Conservation (phyloP, 1,139 yeast genomes). For the Suhomyces kunorum region DNA sequence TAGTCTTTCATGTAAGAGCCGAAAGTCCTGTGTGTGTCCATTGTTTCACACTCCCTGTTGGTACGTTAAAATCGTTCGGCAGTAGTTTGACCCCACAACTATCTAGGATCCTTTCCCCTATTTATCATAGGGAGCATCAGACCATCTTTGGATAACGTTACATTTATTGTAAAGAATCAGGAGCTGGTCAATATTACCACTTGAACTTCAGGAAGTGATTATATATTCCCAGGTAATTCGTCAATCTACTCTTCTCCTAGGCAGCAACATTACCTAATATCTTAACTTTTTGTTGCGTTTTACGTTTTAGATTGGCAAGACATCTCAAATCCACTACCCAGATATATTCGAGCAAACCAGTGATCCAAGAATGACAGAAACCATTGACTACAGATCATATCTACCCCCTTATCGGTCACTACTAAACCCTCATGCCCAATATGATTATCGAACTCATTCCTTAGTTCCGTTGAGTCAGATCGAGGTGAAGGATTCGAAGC, state of each 20-base stretch:
- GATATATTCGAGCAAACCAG: too few relatives aligned
- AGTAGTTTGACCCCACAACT: constrained; percentile 9
- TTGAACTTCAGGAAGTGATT: background rate
- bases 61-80: background rate
- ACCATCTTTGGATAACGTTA: background rate
- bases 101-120: constrained; percentile 7
- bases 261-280: constrained; percentile 3
- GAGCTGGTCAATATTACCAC: background rate
- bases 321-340: too few relatives aligned
- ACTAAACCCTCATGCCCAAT: constrained; percentile 42
- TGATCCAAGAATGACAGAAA: constrained; percentile 7
- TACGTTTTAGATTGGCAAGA: too few relatives aligned
- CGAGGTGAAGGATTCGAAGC: constrained; percentile 26
- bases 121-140: too few relatives aligned
- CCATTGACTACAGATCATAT: constrained; percentile 34
- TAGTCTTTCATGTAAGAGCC: too few relatives aligned
- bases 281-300: too few relatives aligned
- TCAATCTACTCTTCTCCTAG: too few relatives aligned
- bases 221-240: too few relatives aligned
- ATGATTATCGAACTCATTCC: constrained; percentile 46
- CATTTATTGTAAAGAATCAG: background rate
- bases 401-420: constrained; percentile 50
- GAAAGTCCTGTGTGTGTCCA: background rate
- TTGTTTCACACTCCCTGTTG: background rate
- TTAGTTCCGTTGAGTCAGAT: constrained; percentile 40